phyloP scores from a whole-genome alignment of 495 filamentous ascomycete species.

The Cercophora sp. region DNA sequence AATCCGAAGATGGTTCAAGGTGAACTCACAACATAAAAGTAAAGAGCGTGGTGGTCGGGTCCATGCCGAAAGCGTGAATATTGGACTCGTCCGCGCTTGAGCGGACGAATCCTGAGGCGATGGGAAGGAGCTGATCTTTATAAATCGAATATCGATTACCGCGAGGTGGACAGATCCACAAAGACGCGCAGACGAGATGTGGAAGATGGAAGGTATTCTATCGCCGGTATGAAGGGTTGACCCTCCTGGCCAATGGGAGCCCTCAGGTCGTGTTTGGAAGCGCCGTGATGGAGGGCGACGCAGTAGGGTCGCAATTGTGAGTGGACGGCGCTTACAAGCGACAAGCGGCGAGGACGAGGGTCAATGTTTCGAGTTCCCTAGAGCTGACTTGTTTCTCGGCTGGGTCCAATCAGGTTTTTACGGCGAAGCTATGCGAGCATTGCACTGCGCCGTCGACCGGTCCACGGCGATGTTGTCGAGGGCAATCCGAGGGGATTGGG shows the following conservation, averaged over 20 bases:
- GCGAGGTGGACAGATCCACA: neutral
- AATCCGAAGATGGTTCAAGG: constrained; percentile 19
- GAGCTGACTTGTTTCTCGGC: constrained; percentile 8
- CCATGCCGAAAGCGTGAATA: constrained; percentile 42
- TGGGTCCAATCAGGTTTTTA: neutral
- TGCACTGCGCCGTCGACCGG: neutral
- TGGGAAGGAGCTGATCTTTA: constrained; percentile 18
- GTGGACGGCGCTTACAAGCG: constrained; percentile 34
- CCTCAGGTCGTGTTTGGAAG: constrained; percentile 22
- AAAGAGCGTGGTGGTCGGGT: constrained; percentile 67
- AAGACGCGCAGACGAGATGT: neutral
- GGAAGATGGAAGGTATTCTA: constrained; percentile 4
- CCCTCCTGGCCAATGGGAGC: constrained; percentile 26
- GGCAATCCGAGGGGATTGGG: neutral
- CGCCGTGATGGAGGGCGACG: constrained; percentile 29
- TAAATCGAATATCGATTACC: no score
- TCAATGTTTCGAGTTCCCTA: constrained; percentile 21
- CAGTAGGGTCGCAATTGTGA: constrained; percentile 14
- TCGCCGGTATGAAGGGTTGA: constrained; percentile 20
- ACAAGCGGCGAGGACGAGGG: constrained; percentile 21
- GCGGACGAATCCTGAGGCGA: constrained; percentile 17
- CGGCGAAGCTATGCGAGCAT: neutral
- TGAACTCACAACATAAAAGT: constrained; percentile 68
- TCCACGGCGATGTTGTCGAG: neutral
- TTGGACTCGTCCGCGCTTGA: constrained; percentile 24